Conservation (phyloP, 2,329 filamentous ascomycete genomes). For the Sporothrix globosa region DNA sequence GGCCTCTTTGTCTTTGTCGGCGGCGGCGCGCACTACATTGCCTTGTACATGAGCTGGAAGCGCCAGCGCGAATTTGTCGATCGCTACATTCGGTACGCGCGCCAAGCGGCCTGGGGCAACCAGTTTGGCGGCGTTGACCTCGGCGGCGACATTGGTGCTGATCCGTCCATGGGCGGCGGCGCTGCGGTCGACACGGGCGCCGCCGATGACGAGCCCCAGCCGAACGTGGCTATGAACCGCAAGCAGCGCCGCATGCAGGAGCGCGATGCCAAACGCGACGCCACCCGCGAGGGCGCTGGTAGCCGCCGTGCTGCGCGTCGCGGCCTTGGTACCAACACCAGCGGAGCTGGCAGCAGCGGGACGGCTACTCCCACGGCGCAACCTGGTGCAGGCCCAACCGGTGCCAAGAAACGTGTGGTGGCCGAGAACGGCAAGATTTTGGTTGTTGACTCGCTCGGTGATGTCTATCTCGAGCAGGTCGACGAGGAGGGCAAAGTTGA, state of each 20-base stretch:
- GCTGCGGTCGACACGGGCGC: conserved; percentile 33
- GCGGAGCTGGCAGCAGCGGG: conserved; percentile 41
- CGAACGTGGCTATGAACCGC: conserved; percentile 69
- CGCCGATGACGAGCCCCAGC: conserved; percentile 49
- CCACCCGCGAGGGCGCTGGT: conserved; percentile 57
- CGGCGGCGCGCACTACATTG: conserved; percentile 83
- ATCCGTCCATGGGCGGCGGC: conserved; percentile 28
- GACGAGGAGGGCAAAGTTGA: conserved; percentile 82
- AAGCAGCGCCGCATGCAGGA: conserved; percentile 88
- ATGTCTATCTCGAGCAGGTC: conserved; percentile 92
- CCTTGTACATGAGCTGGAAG: conserved; percentile 83
- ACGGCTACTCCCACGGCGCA: conserved; percentile 38
- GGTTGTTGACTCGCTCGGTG: conserved; percentile 86
- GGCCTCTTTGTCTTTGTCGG: conserved; percentile 83
- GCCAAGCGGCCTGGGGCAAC: conserved; percentile 87
- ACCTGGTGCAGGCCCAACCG: conserved; percentile 60
- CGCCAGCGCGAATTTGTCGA: conserved; percentile 89
- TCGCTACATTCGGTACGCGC: conserved; percentile 86
- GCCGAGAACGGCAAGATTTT: conserved; percentile 95
- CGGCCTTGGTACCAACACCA: conserved; percentile 44
- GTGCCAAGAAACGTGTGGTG: conserved; percentile 82
- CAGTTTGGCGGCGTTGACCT: conserved; percentile 66
- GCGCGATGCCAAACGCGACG: conserved; percentile 75
- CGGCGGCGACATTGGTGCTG: conserved; percentile 42
- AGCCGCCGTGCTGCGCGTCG: conserved; percentile 37